These are phyloP conservation scores for Phaeoacremonium minimum DNA, from an alignment of 2,329 filamentous ascomycete species.

Conservation along the genomic window DNA sequence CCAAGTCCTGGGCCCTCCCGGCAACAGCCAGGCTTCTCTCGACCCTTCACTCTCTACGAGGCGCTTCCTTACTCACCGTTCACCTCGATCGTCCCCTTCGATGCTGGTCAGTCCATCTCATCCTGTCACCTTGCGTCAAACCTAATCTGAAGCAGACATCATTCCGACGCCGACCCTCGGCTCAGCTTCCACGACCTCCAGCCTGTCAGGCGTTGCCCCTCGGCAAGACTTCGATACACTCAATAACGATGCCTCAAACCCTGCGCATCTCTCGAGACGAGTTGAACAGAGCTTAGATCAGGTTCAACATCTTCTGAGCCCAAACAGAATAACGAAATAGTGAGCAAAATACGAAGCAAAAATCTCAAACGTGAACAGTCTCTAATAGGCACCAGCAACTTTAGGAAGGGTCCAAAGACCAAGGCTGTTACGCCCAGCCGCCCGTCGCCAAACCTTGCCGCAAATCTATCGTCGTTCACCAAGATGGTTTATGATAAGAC, in stretches of 20 bases:
- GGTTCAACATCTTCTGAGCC: constrained; percentile 68
- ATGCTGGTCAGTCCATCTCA: constrained; percentile 56
- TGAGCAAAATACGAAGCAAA: constrained; percentile 57
- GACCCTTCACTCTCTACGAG: constrained; percentile 64
- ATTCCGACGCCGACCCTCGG: constrained; percentile 62
- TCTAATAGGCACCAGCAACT: constrained; percentile 44
- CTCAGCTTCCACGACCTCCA: constrained; percentile 46
- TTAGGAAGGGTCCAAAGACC: constrained; percentile 45
- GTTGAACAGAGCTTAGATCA: constrained; percentile 70
- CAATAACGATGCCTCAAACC: constrained; percentile 62
- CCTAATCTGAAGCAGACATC: constrained; percentile 45
- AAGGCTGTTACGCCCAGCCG: constrained; percentile 22
- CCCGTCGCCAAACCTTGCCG: constrained; percentile 24
- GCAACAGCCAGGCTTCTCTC: constrained; percentile 15
- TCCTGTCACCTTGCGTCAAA: constrained; percentile 4
- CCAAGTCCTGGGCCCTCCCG: constrained; percentile 4
- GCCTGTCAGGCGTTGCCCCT: constrained; percentile 46
- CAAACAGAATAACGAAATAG: constrained; percentile 68
- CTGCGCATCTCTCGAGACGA: constrained; percentile 56
- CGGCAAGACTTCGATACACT: constrained; percentile 59
- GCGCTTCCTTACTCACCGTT: constrained; percentile 80
- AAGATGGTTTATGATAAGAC: constrained; percentile 42
- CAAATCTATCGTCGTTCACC: constrained; percentile 45
- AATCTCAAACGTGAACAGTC: constrained; percentile 60
- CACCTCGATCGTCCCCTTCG: constrained; percentile 74